These are phyloP conservation scores for Meyerozyma carpophila DNA, from an alignment of 1,139 yeast species.

Conservation along the genomic window DNA sequence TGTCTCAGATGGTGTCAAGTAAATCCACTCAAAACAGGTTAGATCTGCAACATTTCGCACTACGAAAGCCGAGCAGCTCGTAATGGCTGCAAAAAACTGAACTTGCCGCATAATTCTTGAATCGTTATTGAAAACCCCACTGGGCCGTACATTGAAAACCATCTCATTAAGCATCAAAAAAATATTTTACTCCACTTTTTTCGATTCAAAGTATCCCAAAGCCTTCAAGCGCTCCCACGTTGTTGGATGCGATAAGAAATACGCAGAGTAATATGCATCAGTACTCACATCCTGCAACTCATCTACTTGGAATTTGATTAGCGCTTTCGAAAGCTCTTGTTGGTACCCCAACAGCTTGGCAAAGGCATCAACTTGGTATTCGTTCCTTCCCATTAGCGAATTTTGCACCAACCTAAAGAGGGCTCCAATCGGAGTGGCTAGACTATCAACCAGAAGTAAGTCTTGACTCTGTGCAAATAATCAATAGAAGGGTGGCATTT, in stretches of 20 bases:
- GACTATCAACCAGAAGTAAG: no score
- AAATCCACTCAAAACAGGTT: no score
- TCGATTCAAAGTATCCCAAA: not conserved
- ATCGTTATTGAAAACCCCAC: not conserved
- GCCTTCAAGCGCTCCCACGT: not conserved
- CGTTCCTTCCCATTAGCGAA: no score
- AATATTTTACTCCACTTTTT: not conserved
- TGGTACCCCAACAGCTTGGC: no score
- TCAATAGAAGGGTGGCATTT: no score
- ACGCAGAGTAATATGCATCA: not conserved
- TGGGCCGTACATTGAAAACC: not conserved
- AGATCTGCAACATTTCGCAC: not conserved
- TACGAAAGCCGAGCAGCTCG: not conserved
- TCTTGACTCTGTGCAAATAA: no score
- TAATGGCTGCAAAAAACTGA: not conserved
- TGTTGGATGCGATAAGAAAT: not conserved
- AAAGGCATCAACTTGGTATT: no score
- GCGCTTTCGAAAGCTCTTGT: no score
- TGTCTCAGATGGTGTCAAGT: no score
- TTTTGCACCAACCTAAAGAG: no score
- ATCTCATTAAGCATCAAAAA: not conserved
- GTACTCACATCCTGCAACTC: not conserved
- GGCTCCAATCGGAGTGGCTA: no score
- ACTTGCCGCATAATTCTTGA: no score
- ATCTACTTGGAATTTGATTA: not conserved